Base-by-base conservation (phyloP, 441 rosid genomes). In the Gossypium trilobum region DNA sequence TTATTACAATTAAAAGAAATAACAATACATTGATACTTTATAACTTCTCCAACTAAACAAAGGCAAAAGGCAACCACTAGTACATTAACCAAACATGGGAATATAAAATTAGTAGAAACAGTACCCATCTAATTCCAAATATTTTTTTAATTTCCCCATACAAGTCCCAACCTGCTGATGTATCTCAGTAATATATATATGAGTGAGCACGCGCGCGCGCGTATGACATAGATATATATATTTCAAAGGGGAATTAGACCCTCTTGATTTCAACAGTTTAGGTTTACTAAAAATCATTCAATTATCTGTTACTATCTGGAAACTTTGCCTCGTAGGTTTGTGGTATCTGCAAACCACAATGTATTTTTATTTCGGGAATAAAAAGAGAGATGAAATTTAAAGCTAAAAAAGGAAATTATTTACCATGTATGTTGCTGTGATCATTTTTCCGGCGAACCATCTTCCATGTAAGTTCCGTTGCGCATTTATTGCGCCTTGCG, bases 401-500 rank as follows among this genome's bases (percentile, higher is more conserved):
- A 54, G 19, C 2, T 13, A 59, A 64, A 9, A 9, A 22, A 59
- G 29, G 20, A 57, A 57, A 57, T 11, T 8, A 36, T 17, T 56
- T 39, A 92, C 99, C 91, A 92, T 88, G 82, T 76, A 92, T 14
- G 91, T 82, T 4, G 97, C 99, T 2, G 95, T 92, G 67, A 92
- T 95, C 99, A 95, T 91, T 82, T 95, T 92, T 58, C 95, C 98
- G 5, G 98, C 99, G 81, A 92, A 95, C 98, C 99, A 92, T 82
- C 99, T 85, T 25, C 99, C 99, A 66, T 95, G 99, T 27, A 95
- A 92, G 4, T 97, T 90, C 7, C 83, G 91, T 44, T 89, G 98
- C 0, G 98, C 97, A 16, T 62, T 80, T 27, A 79, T 68, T 14
- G 98, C 96, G 76, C 91, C 77, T 71, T 89, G 86, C 1, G 81